These are phyloP conservation scores for Penicillium sp. DNA, from an alignment of 2,329 filamentous ascomycete genomes.

Conservation along the genomic window DNA sequence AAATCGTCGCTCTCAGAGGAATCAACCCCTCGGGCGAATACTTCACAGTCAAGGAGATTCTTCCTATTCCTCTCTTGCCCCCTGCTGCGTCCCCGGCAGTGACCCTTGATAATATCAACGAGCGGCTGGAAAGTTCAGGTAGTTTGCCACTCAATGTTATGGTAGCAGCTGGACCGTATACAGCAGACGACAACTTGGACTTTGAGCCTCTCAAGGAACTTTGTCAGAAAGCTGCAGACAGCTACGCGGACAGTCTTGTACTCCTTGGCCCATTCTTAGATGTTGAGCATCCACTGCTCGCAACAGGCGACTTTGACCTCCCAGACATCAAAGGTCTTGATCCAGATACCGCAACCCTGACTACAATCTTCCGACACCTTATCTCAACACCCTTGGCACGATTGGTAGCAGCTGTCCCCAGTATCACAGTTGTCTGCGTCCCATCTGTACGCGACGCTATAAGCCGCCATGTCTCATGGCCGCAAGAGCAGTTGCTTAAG, in stretches of 20 bases:
- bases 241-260: conserved; percentile 74
- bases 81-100: conserved; percentile 69
- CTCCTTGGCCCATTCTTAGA: conserved; percentile 88
- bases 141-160: conserved; percentile 72
- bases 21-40: conserved; percentile 83
- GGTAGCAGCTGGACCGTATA: conserved; percentile 84
- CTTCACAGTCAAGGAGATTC: conserved; percentile 75
- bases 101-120: conserved; percentile 66
- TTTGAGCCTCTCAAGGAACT: conserved; percentile 84
- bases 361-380: conserved; percentile 78
- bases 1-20: conserved; percentile 84
- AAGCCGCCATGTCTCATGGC: conserved; percentile 83
- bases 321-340: conserved; percentile 67
- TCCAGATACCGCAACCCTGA: conserved; percentile 75
- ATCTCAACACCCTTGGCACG: conserved; percentile 72
- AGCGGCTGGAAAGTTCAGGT: conserved; percentile 65
- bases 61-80: conserved; percentile 72
- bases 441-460: conserved; percentile 82
- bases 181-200: conserved; percentile 85
- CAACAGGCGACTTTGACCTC: conserved; percentile 75
- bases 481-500: conserved; percentile 68
- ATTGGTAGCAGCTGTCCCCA: conserved; percentile 69
- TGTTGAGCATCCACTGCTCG: conserved; percentile 83
- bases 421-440: conserved; percentile 76
- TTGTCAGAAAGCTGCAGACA: conserved; percentile 72